Evolutionary conservation across 768 basidiomycete species (phyloP), one percentile per base, ranked within the genome.

Genomic region (Naganishia kalamii): DNA sequence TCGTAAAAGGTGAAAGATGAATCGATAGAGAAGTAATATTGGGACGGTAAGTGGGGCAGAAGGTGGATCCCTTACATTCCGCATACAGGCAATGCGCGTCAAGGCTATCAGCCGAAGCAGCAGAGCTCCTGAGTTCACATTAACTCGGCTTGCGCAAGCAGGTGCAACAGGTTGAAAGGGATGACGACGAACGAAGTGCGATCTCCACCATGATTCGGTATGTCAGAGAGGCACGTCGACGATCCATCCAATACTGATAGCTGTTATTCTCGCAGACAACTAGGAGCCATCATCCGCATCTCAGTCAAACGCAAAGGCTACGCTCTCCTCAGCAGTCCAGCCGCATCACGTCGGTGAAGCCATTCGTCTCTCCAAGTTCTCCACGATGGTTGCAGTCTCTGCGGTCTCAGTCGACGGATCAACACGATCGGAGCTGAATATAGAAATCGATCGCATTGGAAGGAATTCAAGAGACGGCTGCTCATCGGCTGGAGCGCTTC

Each of bases 261-360:
- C 21, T 11, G 3, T 15, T 21, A 21, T 8, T 4, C 4, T 33
- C 21, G 11, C 13, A 57, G 85, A 60, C 96, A 99, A 86, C 83
- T 99, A 4, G 96, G 98, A 81, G 96, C 96, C 43, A 93, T 99
- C 75, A 92, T 98, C 74, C 92, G 96, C 35, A 98, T 98, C 75
- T 98, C 96, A 99, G 77, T 88, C 94, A 2, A 82, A 97, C 21
- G 93, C 94, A 12, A 99, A 98, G 74, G 84, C 97, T 79, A 92
- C 92, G 3, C 82, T 99, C 17, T 87, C 88, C 0, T 83, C 90
- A 0, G 83, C 86, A 3, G 96, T 98, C 3, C 86, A 87, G 72
- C 88, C 87, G 51, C 88, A 93, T 75, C 93, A 99, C 71, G 94
- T 98, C 27, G 93, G 97, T 77, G 96, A 99, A 78, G 90, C 96